phyloP scores from a whole-genome alignment of 129 eudicot genomes.

The Artemisia annua region DNA sequence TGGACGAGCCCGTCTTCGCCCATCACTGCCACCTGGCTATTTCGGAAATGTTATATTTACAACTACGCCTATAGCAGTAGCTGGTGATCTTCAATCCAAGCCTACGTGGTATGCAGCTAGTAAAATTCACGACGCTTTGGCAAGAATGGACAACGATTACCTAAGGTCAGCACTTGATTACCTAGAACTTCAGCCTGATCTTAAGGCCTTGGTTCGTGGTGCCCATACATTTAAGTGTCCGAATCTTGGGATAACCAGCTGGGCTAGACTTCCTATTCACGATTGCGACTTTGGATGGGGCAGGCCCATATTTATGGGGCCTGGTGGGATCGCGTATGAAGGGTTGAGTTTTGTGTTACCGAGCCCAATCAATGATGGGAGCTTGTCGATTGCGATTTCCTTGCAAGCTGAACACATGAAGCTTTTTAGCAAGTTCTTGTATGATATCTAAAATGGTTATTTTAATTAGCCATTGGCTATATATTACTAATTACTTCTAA shows the following conservation, averaged over 20 bases:
- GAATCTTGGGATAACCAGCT: slow-evolving; percentile 76
- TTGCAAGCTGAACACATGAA: slow-evolving; percentile 83
- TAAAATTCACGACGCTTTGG: slow-evolving; percentile 67
- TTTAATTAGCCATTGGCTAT: slow-evolving; percentile 1
- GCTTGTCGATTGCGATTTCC: slow-evolving; percentile 69
- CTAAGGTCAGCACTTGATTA: slow-evolving; percentile 78
- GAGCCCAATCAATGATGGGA: slow-evolving; percentile 67
- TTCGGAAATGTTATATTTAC: slow-evolving; percentile 88
- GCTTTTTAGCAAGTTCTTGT: slow-evolving; percentile 57
- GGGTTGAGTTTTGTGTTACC: slow-evolving; percentile 77
- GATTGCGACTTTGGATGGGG: slow-evolving; percentile 97
- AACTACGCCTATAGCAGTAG: slow-evolving; percentile 60
- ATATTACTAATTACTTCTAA: slow-evolving; percentile 12
- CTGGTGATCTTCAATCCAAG: slow-evolving; percentile 66
- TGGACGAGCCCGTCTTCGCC: slow-evolving; percentile 73
- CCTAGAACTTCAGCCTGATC: slow-evolving; percentile 79
- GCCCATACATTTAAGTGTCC: slow-evolving; percentile 79
- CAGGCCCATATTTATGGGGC: slow-evolving; percentile 81
- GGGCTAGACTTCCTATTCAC: slow-evolving; percentile 85
- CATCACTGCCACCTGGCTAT: slow-evolving; percentile 71
- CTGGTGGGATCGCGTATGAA: slow-evolving; percentile 80
- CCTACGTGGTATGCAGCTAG: slow-evolving; percentile 76
- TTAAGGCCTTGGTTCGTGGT: slow-evolving; percentile 78
- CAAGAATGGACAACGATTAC: slow-evolving; percentile 64
- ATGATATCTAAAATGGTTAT: slow-evolving; percentile 51